phyloP scores from a whole-genome alignment of 768 basidiomycete genomes.

The Rhizopogon vinicolor region DNA sequence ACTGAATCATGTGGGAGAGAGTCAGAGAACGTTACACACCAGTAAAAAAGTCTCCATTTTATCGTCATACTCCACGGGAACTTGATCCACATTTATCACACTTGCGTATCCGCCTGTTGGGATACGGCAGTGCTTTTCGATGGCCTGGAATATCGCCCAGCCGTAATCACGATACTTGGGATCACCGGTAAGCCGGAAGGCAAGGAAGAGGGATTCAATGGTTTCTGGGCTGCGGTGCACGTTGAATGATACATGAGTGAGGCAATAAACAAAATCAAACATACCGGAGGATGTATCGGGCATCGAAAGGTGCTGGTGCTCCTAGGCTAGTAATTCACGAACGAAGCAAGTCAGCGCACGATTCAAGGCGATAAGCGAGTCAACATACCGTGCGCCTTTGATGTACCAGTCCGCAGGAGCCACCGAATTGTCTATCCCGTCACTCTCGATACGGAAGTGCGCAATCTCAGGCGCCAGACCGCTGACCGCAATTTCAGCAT shows the following conservation, averaged over 20 bases:
- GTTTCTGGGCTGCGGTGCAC: conserved; percentile 74
- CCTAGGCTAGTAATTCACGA: conserved; percentile 15
- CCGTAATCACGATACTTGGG: conserved; percentile 74
- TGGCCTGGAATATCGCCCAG: conserved; percentile 88
- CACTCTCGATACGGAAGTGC: conserved; percentile 68
- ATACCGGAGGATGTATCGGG: conserved; percentile 87
- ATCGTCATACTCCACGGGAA: conserved; percentile 67
- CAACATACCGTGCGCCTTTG: conserved; percentile 64
- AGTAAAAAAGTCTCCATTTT: conserved; percentile 96
- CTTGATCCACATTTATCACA: conserved; percentile 78
- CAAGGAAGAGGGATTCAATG: conserved; percentile 89
- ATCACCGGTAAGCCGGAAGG: conserved; percentile 87
- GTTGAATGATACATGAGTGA: neutral
- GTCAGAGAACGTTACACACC: conserved; percentile 36
- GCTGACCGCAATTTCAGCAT: conserved; percentile 30
- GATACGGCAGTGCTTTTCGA: conserved; percentile 76
- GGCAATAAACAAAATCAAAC: conserved; percentile 12
- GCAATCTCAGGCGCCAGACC: conserved; percentile 88
- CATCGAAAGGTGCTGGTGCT: conserved; percentile 57
- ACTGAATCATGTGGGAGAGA: neutral
- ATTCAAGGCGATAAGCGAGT: neutral
- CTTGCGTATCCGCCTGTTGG: conserved; percentile 81
- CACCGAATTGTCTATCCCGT: conserved; percentile 37
- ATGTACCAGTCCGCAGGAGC: conserved; percentile 81
- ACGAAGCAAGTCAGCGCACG: conserved; percentile 1